Percentiles rank a stretch among this genome's conserved stretches.
Conservation (phyloP, 2,329 filamentous ascomycete genomes). For the Aspergillus sp. region DNA sequence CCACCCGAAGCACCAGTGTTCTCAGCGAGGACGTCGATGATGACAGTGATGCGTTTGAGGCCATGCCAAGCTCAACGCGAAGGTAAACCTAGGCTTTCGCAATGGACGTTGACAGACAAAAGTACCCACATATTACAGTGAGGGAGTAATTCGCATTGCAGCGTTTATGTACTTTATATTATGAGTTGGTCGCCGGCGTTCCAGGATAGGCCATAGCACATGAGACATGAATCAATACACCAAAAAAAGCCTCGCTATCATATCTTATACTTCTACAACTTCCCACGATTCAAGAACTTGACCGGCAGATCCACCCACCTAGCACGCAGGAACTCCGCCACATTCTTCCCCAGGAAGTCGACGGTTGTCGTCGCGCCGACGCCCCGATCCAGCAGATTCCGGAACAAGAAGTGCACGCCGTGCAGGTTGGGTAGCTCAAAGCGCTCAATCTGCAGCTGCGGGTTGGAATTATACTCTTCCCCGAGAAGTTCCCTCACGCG, state of each 20-base stretch:
- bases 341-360: conserved; percentile 39
- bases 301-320: conserved; percentile 33
- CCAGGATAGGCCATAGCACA: no score
- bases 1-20: conserved; percentile 33
- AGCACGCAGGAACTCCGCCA: conserved; percentile 33
- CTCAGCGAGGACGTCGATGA: conserved; percentile 35
- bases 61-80: conserved; percentile 25
- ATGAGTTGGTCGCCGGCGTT: no score
- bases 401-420: conserved; percentile 37
- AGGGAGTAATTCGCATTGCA: not conserved
- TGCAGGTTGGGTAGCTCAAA: conserved; percentile 46
- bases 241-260: no score
- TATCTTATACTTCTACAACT: conserved; percentile 15
- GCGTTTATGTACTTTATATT: not conserved
- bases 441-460: conserved; percentile 36
- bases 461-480: conserved; percentile 17
- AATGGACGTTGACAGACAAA: no score
- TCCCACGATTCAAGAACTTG: conserved; percentile 26
- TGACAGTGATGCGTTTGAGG: conserved; percentile 48
- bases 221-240: no score
- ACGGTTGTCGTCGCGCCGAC: conserved; percentile 31
- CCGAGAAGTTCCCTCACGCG: conserved; percentile 22
- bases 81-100: not conserved
- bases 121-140: no score
- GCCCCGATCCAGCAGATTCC: conserved; percentile 34